Evolutionary conservation across 2,329 filamentous ascomycete genomes (phyloP).

Genomic region (Ophiocordyceps australis): DNA sequence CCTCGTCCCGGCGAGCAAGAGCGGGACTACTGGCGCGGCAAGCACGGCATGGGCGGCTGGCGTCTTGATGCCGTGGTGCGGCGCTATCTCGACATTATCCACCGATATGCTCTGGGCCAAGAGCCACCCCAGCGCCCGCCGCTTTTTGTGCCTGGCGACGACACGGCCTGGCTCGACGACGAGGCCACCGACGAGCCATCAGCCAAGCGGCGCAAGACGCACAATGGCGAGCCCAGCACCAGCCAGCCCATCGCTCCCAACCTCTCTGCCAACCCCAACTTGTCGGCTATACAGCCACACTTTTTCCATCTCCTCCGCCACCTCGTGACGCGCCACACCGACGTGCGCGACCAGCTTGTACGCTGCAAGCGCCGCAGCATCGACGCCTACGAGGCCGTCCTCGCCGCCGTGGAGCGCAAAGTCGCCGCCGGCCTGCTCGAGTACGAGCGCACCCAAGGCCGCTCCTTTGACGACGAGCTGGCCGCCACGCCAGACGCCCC

Average conservation of each 20-base stretch:
- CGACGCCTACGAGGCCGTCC: constrained; percentile 55
- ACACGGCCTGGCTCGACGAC: constrained; percentile 24
- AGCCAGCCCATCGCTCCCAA: constrained; percentile 30
- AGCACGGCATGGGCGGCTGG: constrained; percentile 66
- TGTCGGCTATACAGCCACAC: constrained; percentile 73
- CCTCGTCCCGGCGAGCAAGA: constrained; percentile 47
- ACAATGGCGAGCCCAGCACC: constrained; percentile 15
- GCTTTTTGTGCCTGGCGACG: constrained; percentile 51
- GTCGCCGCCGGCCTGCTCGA: constrained; percentile 57
- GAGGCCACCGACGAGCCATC: constrained; percentile 25
- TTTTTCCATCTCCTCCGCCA: constrained; percentile 82
- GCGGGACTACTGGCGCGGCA: constrained; percentile 73
- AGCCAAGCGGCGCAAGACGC: constrained; percentile 30
- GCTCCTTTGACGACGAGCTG: constrained; percentile 24
- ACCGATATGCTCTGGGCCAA: constrained; percentile 53
- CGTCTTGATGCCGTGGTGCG: constrained; percentile 75
- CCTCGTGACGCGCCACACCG: constrained; percentile 61
- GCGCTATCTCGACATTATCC: constrained; percentile 79
- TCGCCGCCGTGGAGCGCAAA: constrained; percentile 56
- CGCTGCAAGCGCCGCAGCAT: constrained; percentile 52
- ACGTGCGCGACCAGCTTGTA: constrained; percentile 74
- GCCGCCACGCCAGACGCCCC: constrained; percentile 4
- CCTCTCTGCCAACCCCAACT: constrained; percentile 34
- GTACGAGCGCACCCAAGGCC: constrained; percentile 35
- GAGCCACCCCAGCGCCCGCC: constrained; percentile 49